Conservation (phyloP, 108 stramenopile species). For the Cyclotella kingstonii region DNA sequence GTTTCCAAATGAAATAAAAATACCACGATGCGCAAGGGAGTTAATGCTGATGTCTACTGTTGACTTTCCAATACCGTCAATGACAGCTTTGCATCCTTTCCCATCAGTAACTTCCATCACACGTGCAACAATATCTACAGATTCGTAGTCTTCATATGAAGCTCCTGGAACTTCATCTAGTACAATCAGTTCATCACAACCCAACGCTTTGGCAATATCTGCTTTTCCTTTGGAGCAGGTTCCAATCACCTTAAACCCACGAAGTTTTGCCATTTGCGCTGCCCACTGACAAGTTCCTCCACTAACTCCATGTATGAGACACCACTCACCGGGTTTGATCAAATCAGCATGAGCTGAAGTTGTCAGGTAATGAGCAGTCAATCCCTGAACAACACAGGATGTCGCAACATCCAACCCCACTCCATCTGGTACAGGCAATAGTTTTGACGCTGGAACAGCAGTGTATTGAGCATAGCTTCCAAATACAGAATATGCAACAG, state of each 20-base stretch:
- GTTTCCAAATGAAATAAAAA: conserved; percentile 66
- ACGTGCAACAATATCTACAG: conserved; percentile 46
- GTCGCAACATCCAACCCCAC: conserved; percentile 51
- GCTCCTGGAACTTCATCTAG: conserved; percentile 55
- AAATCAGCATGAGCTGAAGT: conserved; percentile 44
- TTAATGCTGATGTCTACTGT: conserved; percentile 58
- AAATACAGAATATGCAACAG: conserved; percentile 55
- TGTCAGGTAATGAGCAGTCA: conserved; percentile 65
- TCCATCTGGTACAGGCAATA: conserved; percentile 59
- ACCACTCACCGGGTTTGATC: conserved; percentile 55
- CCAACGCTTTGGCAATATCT: conserved; percentile 33
- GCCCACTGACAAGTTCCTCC: conserved; percentile 72
- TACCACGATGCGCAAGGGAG: conserved; percentile 55
- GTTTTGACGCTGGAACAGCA: conserved; percentile 43
- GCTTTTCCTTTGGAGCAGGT: conserved; percentile 51
- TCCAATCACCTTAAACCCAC: conserved; percentile 63
- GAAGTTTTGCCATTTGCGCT: conserved; percentile 63
- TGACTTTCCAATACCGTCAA: conserved; percentile 68
- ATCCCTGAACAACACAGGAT: conserved; percentile 56
- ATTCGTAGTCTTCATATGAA: conserved; percentile 57
- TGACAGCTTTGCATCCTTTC: conserved; percentile 53
- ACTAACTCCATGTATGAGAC: conserved; percentile 58
- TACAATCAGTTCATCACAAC: conserved; percentile 62
- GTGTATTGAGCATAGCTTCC: conserved; percentile 66
- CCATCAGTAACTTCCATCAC: conserved; percentile 65